These are phyloP conservation scores for Aspergillus sp. DNA, from an alignment of 2,329 filamentous ascomycete species.

Conservation along the genomic window DNA sequence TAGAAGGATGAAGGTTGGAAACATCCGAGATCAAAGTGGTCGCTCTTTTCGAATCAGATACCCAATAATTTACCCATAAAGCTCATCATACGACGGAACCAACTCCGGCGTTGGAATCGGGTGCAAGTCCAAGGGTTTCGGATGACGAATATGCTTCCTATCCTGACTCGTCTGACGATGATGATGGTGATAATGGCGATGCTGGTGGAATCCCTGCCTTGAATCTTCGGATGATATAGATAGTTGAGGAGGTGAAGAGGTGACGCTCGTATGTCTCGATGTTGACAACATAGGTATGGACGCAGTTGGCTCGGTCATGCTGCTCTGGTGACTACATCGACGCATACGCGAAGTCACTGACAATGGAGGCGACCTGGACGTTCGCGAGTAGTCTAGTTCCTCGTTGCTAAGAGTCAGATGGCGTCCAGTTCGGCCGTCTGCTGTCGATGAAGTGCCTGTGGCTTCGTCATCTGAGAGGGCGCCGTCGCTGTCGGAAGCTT, in stretches of 20 bases:
- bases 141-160: conserved; percentile 12
- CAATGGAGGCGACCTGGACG: conserved; percentile 28
- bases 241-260: conserved; percentile 16
- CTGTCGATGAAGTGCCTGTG: not conserved
- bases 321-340: conserved; percentile 25
- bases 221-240: conserved; percentile 21
- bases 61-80: conserved; percentile 24
- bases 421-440: conserved; percentile 10
- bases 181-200: conserved; percentile 8
- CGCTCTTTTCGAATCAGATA: not conserved
- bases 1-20: too few relatives aligned
- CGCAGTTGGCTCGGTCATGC: conserved; percentile 17
- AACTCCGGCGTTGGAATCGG: conserved; percentile 17
- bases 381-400: conserved; percentile 2
- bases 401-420: conserved; percentile 6
- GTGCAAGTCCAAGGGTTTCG: conserved; percentile 15
- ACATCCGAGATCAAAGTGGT: too few relatives aligned
- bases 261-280: conserved; percentile 27
- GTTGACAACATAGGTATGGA: conserved; percentile 21
- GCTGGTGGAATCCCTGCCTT: conserved; percentile 8
- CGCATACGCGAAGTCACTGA: conserved; percentile 33
- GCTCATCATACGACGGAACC: conserved; percentile 33
- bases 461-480: not conserved
- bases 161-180: conserved; percentile 10
- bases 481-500: not conserved